Conservation (phyloP, 495 filamentous ascomycete genomes). For the Gamarada debralockiae region DNA sequence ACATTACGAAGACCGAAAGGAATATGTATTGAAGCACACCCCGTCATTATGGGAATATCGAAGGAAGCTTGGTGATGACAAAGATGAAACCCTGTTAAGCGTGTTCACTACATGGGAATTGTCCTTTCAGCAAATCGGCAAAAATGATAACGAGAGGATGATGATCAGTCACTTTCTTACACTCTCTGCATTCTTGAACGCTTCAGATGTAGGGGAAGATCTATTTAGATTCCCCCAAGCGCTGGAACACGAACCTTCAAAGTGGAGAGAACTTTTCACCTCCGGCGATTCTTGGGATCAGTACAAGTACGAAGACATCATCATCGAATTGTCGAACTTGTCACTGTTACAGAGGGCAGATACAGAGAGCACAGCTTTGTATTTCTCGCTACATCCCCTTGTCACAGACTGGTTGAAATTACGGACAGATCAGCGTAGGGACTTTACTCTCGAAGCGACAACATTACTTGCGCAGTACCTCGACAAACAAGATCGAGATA, state of each 20-base stretch:
- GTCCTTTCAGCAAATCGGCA: slow-evolving; percentile 25
- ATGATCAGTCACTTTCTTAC: slow-evolving; percentile 22
- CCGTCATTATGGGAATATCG: slow-evolving; percentile 26
- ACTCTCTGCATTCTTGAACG: slow-evolving; percentile 23
- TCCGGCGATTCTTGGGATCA: slow-evolving; percentile 9
- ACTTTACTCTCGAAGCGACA: too few relatives aligned
- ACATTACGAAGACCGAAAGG: slow-evolving; percentile 25
- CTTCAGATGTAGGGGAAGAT: slow-evolving; percentile 15
- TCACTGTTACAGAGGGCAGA: slow-evolving; percentile 13
- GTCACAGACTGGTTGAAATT: slow-evolving; percentile 19
- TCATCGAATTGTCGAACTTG: slow-evolving; percentile 12
- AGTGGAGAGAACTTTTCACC: slow-evolving; percentile 11
- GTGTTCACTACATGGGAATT: slow-evolving; percentile 35
- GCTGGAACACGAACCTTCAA: slow-evolving; percentile 1
- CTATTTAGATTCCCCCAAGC: slow-evolving; percentile 13
- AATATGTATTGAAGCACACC: slow-evolving; percentile 22
- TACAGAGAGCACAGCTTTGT: not conserved
- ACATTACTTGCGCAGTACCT: too few relatives aligned
- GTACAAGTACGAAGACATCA: slow-evolving; percentile 13
- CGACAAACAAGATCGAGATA: too few relatives aligned
- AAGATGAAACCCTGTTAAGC: slow-evolving; percentile 9
- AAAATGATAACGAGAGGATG: slow-evolving; percentile 1
- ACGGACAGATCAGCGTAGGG: too few relatives aligned
- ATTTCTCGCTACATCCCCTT: slow-evolving; percentile 20
- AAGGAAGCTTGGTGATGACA: not conserved